Base-by-base conservation (phyloP, 306 rosid genomes). In the Dryas drummondii region DNA sequence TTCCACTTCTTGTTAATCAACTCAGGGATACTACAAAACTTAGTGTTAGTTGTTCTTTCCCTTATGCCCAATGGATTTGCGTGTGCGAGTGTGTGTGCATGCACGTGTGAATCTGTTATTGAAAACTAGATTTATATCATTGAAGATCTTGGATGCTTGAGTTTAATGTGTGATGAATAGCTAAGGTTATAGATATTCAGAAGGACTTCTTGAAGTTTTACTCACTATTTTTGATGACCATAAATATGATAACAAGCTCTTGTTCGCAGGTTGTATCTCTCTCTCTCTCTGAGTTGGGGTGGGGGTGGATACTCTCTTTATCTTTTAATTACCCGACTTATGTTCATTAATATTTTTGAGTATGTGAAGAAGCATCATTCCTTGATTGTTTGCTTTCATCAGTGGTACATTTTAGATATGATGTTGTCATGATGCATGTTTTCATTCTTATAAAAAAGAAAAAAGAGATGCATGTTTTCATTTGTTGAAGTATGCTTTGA, bases 11-110 rank as follows among this genome's bases (percentile, higher is more conserved):
- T 72, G 79, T 94, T 67, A 83, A 89, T 84, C 96, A 89, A 84
- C 93, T 89, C 46, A 92, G 93, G 87, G 86, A 97, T 74, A 87
- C 97, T 47, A 65, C 96, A 75, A 89, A 92, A 76, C 92, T 94
- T 54, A 76, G 84, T 5, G 96, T 94, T 85, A 80, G 93, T 75
- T 57, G 13, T 75, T 69, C 61, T 41, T 56, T 84, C 66, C 74
- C 46, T 83, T 10, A 79, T 62, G 26, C 57, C 26, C 56, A 57
- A 22, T 72, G 44, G 42, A 72, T 45, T 44, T 45, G 54, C 9
- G 9, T 45, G 16, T 71, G 45, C 42, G 49, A 4, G 7, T 32
- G n/a, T 58, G 27, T 5, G 6, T 58, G 63, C 49, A 46, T 46
- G 54, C 51, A n/a, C 11, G 13, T 9, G 49, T n/a, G 62, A 52